These are phyloP conservation scores for Theobroma grandiflorum DNA, from an alignment of 441 rosid species.

Conservation along the genomic window DNA sequence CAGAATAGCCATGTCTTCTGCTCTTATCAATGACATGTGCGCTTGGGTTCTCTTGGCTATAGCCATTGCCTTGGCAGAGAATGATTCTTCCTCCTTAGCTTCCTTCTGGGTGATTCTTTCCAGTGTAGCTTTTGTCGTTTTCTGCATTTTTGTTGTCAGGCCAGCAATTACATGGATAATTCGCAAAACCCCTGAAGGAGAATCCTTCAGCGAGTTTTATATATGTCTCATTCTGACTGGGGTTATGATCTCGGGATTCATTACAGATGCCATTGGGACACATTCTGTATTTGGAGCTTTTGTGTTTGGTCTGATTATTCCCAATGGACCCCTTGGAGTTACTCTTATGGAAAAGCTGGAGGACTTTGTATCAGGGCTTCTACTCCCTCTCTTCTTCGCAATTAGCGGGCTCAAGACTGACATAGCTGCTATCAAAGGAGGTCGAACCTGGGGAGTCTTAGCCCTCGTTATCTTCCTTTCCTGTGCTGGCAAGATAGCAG, in stretches of 20 bases:
- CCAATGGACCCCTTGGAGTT: conserved; percentile 89
- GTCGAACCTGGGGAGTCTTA: conserved; percentile 60
- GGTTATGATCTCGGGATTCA: conserved; percentile 92
- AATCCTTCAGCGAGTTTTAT: conserved; percentile 75
- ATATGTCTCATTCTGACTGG: conserved; percentile 93
- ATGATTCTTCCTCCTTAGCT: conserved; percentile 54
- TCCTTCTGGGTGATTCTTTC: conserved; percentile 81
- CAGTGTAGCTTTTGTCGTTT: conserved; percentile 51
- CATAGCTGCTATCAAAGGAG: conserved; percentile 47
- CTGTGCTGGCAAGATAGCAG: conserved; percentile 71
- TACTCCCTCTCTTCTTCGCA: conserved; percentile 91
- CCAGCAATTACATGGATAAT: conserved; percentile 81
- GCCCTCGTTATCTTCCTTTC: conserved; percentile 62
- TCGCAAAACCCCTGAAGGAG: conserved; percentile 85
- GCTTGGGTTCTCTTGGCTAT: conserved; percentile 89
- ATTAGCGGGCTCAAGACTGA: conserved; percentile 93
- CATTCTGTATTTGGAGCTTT: conserved; percentile 97
- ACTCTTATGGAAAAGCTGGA: conserved; percentile 90
- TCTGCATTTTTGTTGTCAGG: conserved; percentile 69
- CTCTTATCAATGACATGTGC: conserved; percentile 88
- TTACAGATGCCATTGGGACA: conserved; percentile 94
- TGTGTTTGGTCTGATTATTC: conserved; percentile 89
- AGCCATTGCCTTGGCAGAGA: conserved; percentile 87
- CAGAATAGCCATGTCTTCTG: conserved; percentile 85
- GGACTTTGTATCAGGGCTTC: conserved; percentile 92